Percentiles rank a stretch among this genome's conserved stretches.
phyloP scores from a whole-genome alignment of 768 basidiomycete genomes.

The Fomitopsis pulvina region DNA sequence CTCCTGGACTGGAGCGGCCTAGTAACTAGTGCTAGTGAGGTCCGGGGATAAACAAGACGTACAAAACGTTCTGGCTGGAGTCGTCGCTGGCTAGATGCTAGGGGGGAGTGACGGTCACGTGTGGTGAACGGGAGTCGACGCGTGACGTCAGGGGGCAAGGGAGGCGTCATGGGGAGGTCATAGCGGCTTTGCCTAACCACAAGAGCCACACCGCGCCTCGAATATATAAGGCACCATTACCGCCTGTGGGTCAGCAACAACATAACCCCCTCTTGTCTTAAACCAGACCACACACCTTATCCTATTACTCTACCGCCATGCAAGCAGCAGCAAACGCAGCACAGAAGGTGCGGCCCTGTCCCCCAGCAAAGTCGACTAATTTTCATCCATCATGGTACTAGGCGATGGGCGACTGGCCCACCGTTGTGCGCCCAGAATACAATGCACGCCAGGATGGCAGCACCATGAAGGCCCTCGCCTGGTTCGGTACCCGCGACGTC shows the following conservation, averaged over 20 bases:
- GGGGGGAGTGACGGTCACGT: slow-evolving; percentile 6
- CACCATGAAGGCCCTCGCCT: slow-evolving; percentile 64
- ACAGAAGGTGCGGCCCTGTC: slow-evolving; percentile 18
- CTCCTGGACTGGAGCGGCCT: too few relatives aligned
- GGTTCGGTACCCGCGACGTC: slow-evolving; percentile 54
- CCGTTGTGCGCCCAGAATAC: slow-evolving; percentile 36
- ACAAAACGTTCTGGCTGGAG: too few relatives aligned
- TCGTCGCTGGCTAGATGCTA: too few relatives aligned
- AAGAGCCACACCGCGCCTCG: background rate
- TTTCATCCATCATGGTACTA: background rate
- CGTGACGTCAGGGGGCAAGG: slow-evolving; percentile 13
- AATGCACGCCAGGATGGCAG: slow-evolving; percentile 42
- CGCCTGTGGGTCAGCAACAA: background rate
- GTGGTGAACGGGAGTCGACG: slow-evolving; percentile 7
- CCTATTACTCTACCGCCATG: slow-evolving; percentile 15
- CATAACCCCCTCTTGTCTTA: background rate
- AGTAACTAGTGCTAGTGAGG: too few relatives aligned
- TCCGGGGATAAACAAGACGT: background rate
- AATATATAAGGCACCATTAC: slow-evolving; percentile 3
- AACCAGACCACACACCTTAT: background rate
- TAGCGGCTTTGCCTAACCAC: background rate
- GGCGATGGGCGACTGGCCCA: slow-evolving; percentile 32
- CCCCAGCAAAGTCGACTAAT: background rate
- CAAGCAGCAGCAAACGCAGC: slow-evolving; percentile 24
- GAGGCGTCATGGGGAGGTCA: slow-evolving; percentile 12